Base-by-base conservation (phyloP, 169 alveolate species). In the Eimeria brunetti region DNA sequence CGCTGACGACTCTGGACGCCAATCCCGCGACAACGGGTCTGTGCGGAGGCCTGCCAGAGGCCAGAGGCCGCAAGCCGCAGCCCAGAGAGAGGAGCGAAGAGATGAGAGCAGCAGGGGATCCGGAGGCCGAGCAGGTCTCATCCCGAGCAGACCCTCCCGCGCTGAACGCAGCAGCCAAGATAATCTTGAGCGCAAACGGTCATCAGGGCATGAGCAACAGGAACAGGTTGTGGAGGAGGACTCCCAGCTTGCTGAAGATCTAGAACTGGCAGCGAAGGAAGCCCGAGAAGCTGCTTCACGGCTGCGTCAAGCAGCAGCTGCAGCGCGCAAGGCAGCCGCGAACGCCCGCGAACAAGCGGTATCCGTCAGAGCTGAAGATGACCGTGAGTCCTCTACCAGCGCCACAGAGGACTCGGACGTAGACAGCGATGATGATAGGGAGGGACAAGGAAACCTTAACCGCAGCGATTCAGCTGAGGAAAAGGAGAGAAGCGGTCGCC, bases 291-390 rank as follows among this genome's bases (percentile, higher is more conserved):
- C 89, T n/a, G 89, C 89, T 3, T 49, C 58, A 30, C 64, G 89
- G 53, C 89, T 81, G 89, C 64, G 71, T 22, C 56, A n/a, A 0
- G 92, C 92, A 60, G 80, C 92, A 60, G 80, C 81, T 7, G 60
- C 81, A 2, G 76, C 92, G 56, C 92, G 53, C 58, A 60, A 56
- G 81, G 92, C 76, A 4, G 92, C 92, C 38, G 92, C 62, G 16
- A 36, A 27, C 20, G 81, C 92, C 81, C 92, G 80, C 62, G 41
- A 44, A 76, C 33, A 16, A 46, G 86, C 60, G 41, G 49, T 30
- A 24, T n/a, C 78, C 20, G 46, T 49, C 0, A 49, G 46, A 11
- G 49, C 6, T 67, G 78, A 67, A 67, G 78, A 33, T 8, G 24
- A 49, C 46, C 49, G 22, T 67, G 78, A 67, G 22, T 33, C 78